Evolutionary conservation across 306 rosid species (phyloP), one percentile per base, ranked within the genome.

Genomic region (Lablab purpureus): DNA sequence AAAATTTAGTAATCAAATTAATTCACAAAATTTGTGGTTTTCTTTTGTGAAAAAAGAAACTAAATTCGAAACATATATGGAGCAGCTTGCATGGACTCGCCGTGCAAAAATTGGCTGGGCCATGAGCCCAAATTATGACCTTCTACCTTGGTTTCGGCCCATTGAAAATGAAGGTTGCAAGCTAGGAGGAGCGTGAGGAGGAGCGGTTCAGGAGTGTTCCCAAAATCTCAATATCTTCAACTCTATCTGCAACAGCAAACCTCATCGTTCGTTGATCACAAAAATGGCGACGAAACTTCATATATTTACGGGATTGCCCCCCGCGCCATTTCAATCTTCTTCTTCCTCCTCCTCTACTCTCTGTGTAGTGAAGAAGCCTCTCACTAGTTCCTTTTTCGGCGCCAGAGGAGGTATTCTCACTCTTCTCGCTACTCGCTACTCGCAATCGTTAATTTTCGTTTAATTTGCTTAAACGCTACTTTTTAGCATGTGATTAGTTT

Each of bases 241-340:
- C 4, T 60, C 83, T 75, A 76, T 86, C 84, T 73, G 22, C 74
- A 36, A 60, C 70, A 32, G 27, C 77, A 8, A 41, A 18, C 37
- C 21, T 46, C 25, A 15, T 50, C 45, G 11, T 58, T 58, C 36
- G 22, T 73, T 40, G 60, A 28, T 83, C 83, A 46, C 65, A 72
- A 78, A 83, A 83, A 93, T 93, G 98, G 81, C 97, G 50, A 79
- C 93, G 18, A 88, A 93, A 54, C 71, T 65, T 68, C 94, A 93
- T 10, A 82, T 87, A 72, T 89, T 89, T 62, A 86, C 94, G 13
- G 92, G 91, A 68, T 37, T 90, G 43, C 67, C 89, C 66, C 60
- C 89, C 0, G 63, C 88, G 52, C 87, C 87, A 19, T 81, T 76
- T 73, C 90, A 84, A 77, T 51, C 88, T 36, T 87, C 93, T 30